Conservation (phyloP, 441 rosid species). For the Kokia cookei region DNA sequence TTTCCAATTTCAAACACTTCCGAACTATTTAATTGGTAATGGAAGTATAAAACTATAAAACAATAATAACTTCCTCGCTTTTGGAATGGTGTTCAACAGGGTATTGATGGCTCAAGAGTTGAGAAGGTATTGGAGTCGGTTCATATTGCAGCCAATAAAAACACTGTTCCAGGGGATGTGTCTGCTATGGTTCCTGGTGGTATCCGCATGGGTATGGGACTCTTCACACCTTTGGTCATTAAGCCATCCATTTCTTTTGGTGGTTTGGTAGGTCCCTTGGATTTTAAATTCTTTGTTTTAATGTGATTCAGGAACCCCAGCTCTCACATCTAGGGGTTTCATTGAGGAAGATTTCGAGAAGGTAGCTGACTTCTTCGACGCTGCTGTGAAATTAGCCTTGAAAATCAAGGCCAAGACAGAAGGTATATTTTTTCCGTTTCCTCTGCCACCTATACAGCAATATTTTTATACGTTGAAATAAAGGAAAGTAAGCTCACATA, state of each 20-base stretch:
- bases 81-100: conserved; percentile 35
- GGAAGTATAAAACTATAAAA: background rate
- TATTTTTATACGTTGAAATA: background rate
- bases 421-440: conserved; percentile 32
- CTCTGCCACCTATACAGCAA: background rate
- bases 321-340: conserved; percentile 93
- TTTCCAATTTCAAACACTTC: background rate
- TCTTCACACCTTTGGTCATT: conserved; percentile 5
- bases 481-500: background rate
- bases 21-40: background rate
- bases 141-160: conserved; percentile 93
- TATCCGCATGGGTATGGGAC: conserved; percentile 83
- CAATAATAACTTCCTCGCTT: background rate
- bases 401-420: conserved; percentile 68
- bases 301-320: conserved; percentile 78
- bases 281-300: conserved; percentile 6
- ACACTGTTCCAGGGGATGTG: conserved; percentile 97
- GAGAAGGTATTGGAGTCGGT: conserved; percentile 86
- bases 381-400: conserved; percentile 74
- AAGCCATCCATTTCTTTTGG: background rate
- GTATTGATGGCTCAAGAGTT: conserved; percentile 96
- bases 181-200: conserved; percentile 99
- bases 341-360: conserved; percentile 76
- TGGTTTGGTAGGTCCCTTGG: background rate
- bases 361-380: conserved; percentile 87